Percentiles rank a stretch among this genome's conserved stretches.
phyloP scores from a whole-genome alignment of 148 eudicot genomes.

The Pouteria glomerata region DNA sequence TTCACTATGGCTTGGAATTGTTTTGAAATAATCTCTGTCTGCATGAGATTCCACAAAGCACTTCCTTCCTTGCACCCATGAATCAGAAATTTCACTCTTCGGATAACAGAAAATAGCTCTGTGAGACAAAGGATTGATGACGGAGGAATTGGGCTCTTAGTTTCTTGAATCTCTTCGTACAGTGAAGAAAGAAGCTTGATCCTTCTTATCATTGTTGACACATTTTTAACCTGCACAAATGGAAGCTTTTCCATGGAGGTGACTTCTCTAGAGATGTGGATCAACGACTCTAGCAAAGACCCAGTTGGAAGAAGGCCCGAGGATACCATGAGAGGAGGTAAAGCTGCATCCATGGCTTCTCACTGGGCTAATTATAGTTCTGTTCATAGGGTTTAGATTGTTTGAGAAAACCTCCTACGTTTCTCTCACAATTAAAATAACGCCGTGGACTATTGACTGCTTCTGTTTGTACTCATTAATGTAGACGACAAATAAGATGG shows the following conservation, averaged over 20 bases:
- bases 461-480: conserved; percentile 22
- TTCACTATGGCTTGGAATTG: conserved; percentile 33
- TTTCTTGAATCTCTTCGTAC: conserved; percentile 50
- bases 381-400: conserved; percentile 3
- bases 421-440: conserved; percentile 7
- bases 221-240: conserved; percentile 41
- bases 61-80: conserved; percentile 35
- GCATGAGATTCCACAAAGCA: conserved; percentile 44
- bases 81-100: conserved; percentile 28
- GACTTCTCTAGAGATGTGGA: conserved; percentile 40
- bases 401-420: conserved; percentile 10
- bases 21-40: conserved; percentile 44
- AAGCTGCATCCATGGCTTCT: conserved; percentile 29
- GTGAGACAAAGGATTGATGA: conserved; percentile 38
- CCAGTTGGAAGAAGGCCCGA: conserved; percentile 43
- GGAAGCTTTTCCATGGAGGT: conserved; percentile 33
- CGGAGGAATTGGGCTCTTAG: conserved; percentile 32
- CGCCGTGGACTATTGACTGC: conserved; percentile 22
- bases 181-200: conserved; percentile 50
- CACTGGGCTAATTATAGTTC: neutral
- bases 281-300: conserved; percentile 45
- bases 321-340: conserved; percentile 34
- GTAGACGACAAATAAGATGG: conserved; percentile 14
- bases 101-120: conserved; percentile 33
- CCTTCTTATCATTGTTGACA: conserved; percentile 39